A percentile compares a stretch with the other conserved stretches of the same genome.
Evolutionary conservation across 2,329 filamentous ascomycete species (phyloP).

Genomic region (Cytospora leucostoma): DNA sequence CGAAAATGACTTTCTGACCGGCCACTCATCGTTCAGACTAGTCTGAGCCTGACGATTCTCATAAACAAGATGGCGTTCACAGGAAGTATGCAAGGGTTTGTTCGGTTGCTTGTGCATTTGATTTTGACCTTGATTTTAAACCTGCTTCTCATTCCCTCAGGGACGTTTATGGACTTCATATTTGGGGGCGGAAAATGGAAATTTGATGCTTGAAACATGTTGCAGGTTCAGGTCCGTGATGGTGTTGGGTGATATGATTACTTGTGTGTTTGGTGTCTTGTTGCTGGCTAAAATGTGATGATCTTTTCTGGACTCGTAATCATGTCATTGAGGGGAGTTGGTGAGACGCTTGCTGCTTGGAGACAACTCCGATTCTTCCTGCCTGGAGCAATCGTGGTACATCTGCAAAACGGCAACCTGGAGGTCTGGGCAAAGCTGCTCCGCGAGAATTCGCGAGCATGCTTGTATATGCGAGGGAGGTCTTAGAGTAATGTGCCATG

Average conservation of each 20-base stretch:
- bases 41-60: not conserved
- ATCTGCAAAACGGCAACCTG: not conserved
- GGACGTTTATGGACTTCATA: constrained; percentile 3
- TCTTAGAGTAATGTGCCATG: not conserved
- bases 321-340: not conserved
- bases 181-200: constrained; percentile 14
- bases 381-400: not conserved
- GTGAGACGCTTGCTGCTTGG: not conserved
- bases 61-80: constrained; percentile 1
- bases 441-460: not conserved
- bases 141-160: not conserved
- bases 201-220: constrained; percentile 5
- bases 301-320: not conserved
- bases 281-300: not conserved
- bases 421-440: not conserved
- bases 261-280: not conserved
- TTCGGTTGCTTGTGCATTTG: not conserved
- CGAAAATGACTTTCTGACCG: not conserved
- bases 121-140: not conserved
- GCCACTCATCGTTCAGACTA: not conserved
- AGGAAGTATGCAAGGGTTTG: not conserved
- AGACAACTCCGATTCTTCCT: not conserved
- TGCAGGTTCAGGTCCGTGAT: constrained; percentile 1
- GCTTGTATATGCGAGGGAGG: not conserved
- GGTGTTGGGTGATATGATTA: not conserved